Evolutionary conservation across 2,329 filamentous ascomycete genomes (phyloP).

Genomic region (Paraphaeosphaeria minitans): DNA sequence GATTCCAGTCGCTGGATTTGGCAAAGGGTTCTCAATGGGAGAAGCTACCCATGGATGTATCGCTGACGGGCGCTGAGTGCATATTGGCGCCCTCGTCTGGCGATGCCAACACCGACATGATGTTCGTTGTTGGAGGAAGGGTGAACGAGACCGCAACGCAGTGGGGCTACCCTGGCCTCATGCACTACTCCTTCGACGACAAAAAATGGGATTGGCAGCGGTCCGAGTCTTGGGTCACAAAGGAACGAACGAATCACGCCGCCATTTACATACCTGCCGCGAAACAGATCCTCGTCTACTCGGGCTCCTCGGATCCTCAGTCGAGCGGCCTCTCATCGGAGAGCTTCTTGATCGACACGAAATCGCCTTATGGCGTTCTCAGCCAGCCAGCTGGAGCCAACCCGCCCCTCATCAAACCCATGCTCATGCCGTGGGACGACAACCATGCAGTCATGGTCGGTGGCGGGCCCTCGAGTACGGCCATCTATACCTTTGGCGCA

Average conservation of each 20-base stretch:
- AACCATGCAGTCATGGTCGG: constrained; percentile 76
- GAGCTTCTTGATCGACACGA: constrained; percentile 74
- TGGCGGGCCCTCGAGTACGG: constrained; percentile 60
- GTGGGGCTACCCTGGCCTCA: constrained; percentile 73
- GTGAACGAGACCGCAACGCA: constrained; percentile 39
- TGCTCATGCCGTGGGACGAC: constrained; percentile 75
- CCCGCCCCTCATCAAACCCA: constrained; percentile 69
- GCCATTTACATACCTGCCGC: constrained; percentile 74
- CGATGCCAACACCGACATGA: constrained; percentile 64
- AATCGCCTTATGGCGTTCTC: constrained; percentile 66
- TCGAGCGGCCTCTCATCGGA: constrained; percentile 65
- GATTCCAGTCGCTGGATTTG: constrained; percentile 76
- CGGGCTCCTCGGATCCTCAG: constrained; percentile 69
- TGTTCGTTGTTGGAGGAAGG: constrained; percentile 81
- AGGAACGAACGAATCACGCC: constrained; percentile 75
- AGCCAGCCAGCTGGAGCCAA: constrained; percentile 56
- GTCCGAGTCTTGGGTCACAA: constrained; percentile 58
- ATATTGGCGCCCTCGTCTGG: constrained; percentile 67
- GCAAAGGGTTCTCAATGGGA: constrained; percentile 74
- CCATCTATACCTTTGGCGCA: constrained; percentile 74
- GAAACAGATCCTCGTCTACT: constrained; percentile 79
- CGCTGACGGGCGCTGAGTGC: constrained; percentile 77
- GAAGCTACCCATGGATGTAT: constrained; percentile 65
- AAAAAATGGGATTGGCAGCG: constrained; percentile 64
- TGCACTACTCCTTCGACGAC: constrained; percentile 65